These are phyloP conservation scores for Orychophragmus violaceus DNA, from an alignment of 345 rosid species.

Conservation along the genomic window DNA sequence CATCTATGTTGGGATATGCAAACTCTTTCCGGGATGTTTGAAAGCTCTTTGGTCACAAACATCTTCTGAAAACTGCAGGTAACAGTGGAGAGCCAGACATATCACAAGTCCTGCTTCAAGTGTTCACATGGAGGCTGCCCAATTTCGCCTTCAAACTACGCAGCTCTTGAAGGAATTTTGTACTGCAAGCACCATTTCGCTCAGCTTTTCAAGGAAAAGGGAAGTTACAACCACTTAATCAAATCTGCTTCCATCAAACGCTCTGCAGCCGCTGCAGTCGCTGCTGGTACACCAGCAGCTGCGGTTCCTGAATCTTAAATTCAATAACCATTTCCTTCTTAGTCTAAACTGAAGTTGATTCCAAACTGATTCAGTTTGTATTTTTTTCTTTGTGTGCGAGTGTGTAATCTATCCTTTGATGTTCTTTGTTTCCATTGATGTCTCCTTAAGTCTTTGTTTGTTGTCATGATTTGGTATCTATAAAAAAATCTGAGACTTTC, in stretches of 20 bases:
- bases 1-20: not conserved
- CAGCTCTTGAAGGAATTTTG: conserved; percentile 67
- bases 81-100: conserved; percentile 75
- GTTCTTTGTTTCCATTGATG: conserved; percentile 5
- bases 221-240: conserved; percentile 91
- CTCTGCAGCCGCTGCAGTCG: conserved; percentile 57
- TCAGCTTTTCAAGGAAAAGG: conserved; percentile 89
- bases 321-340: not conserved
- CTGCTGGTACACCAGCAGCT: conserved; percentile 45
- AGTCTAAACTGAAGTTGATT: conserved; percentile 10
- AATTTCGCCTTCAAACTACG: conserved; percentile 65
- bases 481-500: not conserved
- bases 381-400: conserved; percentile 6
- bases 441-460: conserved; percentile 12
- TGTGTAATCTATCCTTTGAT: conserved; percentile 27
- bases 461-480: conserved; percentile 3
- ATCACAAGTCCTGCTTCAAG: conserved; percentile 86
- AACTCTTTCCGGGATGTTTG: not conserved
- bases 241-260: conserved; percentile 84
- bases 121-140: conserved; percentile 79
- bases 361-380: conserved; percentile 24
- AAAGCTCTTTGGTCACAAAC: conserved; percentile 3
- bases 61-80: conserved; percentile 37
- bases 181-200: conserved; percentile 91
- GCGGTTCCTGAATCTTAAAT: conserved; percentile 37